Percentiles rank a stretch among this genome's conserved stretches.
These are phyloP conservation scores for Chytriomyces sp. DNA, from an alignment of 192 early-diverging fungal genomes.

Conservation along the genomic window DNA sequence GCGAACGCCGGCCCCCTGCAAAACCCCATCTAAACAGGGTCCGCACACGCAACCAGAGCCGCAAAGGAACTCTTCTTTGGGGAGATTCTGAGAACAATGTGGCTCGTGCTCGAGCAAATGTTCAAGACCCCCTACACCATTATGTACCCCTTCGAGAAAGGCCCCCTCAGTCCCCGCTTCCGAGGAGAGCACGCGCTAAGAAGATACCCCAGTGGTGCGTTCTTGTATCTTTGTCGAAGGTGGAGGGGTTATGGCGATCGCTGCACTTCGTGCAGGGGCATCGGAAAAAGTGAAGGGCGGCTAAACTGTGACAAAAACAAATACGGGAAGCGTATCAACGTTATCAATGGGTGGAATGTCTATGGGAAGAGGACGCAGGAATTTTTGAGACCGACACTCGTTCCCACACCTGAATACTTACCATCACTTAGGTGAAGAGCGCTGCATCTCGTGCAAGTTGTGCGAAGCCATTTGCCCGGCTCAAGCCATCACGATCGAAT, in stretches of 20 bases:
- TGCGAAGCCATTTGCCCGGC: constrained; percentile 98
- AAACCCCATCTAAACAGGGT: neutral
- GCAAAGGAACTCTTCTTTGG: constrained; percentile 87
- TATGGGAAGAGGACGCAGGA: too few species aligned
- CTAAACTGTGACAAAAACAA: too few species aligned
- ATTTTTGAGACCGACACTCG: too few species aligned
- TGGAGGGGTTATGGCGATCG: too few species aligned
- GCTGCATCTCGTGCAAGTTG: constrained; percentile 98
- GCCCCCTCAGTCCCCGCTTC: constrained; percentile 88
- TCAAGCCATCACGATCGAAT: constrained; percentile 98
- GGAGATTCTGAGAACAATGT: constrained; percentile 89
- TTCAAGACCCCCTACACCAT: constrained; percentile 96
- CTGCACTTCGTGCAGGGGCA: too few species aligned
- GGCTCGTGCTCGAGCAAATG: constrained; percentile 87
- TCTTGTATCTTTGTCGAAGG: neutral
- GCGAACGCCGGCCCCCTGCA: neutral
- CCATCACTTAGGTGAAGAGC: constrained; percentile 93
- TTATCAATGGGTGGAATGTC: too few species aligned
- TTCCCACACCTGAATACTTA: too few species aligned
- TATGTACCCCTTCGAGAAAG: constrained; percentile 96
- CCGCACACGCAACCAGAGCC: constrained; percentile 44
- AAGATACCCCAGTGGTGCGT: constrained; percentile 86
- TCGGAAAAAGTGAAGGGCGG: too few species aligned
- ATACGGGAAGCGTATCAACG: too few species aligned
- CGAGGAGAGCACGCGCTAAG: constrained; percentile 95